Evolutionary conservation across 306 rosid genomes (phyloP), one percentile per base, ranked within the genome.

Genomic region (Castanopsis chinensis): DNA sequence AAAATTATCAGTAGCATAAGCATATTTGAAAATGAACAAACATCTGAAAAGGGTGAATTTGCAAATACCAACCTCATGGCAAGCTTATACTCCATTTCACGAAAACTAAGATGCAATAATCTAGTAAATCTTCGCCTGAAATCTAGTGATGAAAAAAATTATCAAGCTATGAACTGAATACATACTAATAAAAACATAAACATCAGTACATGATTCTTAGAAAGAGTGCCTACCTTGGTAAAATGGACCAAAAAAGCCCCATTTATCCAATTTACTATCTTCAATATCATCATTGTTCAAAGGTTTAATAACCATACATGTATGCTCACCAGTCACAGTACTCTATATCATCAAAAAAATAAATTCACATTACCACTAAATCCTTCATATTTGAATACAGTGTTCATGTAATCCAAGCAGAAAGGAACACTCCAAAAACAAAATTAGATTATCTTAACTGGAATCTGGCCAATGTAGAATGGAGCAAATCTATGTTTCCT

Each of bases 391-490:
- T 14, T 64, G 57, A 28, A 15, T n/a, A 67, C 30, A 59, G 18
- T 41, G 73, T 58, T 69, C 14, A 83, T n/a, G 78, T 51, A 45
- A 25, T 27, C 27, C 54, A 37, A 53, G n/a, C 35, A 72, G 37
- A 43, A 18, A 75, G 69, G 72, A 68, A 41, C 11, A 77, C 55
- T 54, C 79, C 58, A 75, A 55, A 61, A 59, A 74, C 67, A 52
- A 37, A 32, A 59, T 35, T 76, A 61, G 53, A 76, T 76, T 15
- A 83, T 83, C 99, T 91, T 85, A 95, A 95, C 99, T 95, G 91
- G 98, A 89, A 87, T 91, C 79, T 95, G 96, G 81, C 99, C 90
- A 41, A 95, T 89, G 81, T 91, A 93, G 90, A 93, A 95, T 43
- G 98, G 98, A 82, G 89, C 92, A 90, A 95, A 95, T 79, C 86